These are phyloP conservation scores for Kalmanozyma brasiliensis DNA, from an alignment of 1,284 basidiomycete genomes.

Conservation along the genomic window DNA sequence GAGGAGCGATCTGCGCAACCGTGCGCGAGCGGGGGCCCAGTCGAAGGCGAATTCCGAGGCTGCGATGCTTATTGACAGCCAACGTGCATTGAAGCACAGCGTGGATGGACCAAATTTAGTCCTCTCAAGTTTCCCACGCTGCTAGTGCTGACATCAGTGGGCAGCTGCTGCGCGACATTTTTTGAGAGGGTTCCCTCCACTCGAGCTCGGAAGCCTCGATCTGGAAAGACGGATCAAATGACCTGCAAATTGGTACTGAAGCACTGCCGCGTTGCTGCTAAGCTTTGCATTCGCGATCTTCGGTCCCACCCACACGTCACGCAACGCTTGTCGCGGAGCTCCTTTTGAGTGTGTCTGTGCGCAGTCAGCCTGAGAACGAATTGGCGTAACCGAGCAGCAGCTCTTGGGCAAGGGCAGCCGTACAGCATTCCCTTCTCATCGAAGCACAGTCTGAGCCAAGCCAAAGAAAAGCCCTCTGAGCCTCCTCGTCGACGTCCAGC, in stretches of 20 bases:
- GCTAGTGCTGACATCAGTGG: constrained; percentile 8
- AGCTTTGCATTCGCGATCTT: too few species aligned
- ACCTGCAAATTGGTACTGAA: too few species aligned
- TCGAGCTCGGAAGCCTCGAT: constrained; percentile 5
- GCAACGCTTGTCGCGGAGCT: too few species aligned
- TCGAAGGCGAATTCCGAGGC: too few species aligned
- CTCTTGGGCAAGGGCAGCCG: too few species aligned
- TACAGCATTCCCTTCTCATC: constrained; percentile 1
- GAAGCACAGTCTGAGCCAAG: not conserved
- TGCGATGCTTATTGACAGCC: too few species aligned
- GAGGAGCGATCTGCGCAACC: too few species aligned
- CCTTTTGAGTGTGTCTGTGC: not conserved
- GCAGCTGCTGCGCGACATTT: not conserved
- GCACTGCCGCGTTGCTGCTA: too few species aligned
- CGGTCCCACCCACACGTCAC: too few species aligned
- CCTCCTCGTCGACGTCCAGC: not conserved
- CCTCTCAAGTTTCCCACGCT: too few species aligned
- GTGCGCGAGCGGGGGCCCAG: too few species aligned
- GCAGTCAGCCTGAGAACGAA: not conserved
- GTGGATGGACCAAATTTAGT: too few species aligned
- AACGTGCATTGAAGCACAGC: constrained; percentile 10
- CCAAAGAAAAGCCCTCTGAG: not conserved
- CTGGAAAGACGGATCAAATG: constrained; percentile 15
- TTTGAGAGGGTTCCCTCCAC: not conserved
- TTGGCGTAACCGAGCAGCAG: constrained; percentile 6